phyloP scores from a whole-genome alignment of 257 asterid species.

The Parsonsia alboflavescens region DNA sequence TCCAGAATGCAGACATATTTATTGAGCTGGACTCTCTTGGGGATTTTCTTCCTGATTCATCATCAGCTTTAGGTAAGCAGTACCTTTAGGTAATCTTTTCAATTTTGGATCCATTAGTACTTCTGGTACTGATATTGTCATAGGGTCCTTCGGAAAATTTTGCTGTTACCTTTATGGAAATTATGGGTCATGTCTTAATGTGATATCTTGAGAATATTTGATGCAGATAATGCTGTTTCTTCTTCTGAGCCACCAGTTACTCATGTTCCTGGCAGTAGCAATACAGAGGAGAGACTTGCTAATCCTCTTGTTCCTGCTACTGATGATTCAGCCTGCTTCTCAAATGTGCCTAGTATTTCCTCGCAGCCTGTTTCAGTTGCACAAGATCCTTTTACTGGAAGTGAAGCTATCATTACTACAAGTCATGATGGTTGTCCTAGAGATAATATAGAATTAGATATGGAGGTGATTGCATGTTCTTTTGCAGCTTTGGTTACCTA shows the following conservation, averaged over 20 bases:
- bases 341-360: constrained; percentile 24
- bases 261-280: constrained; percentile 20
- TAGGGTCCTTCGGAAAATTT: not conserved
- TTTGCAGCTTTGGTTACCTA: not conserved
- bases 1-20: constrained; percentile 45
- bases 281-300: constrained; percentile 24
- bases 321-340: constrained; percentile 22
- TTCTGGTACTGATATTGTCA: not conserved
- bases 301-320: constrained; percentile 20
- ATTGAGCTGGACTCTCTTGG: constrained; percentile 40
- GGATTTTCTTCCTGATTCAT: constrained; percentile 35
- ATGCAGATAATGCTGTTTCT: constrained; percentile 27
- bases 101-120: not conserved
- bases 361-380: constrained; percentile 31
- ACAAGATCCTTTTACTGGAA: constrained; percentile 31
- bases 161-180: constrained; percentile 4
- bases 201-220: constrained; percentile 14
- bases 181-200: constrained; percentile 15
- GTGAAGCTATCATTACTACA: constrained; percentile 33
- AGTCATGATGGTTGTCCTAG: constrained; percentile 23
- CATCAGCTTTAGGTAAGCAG: constrained; percentile 31
- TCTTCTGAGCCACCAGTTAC: constrained; percentile 31
- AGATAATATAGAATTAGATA: constrained; percentile 23
- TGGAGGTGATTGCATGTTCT: constrained; percentile 28
- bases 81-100: not conserved